Evolutionary conservation across 768 basidiomycete genomes (phyloP).

Genomic region (Serendipita sp.): DNA sequence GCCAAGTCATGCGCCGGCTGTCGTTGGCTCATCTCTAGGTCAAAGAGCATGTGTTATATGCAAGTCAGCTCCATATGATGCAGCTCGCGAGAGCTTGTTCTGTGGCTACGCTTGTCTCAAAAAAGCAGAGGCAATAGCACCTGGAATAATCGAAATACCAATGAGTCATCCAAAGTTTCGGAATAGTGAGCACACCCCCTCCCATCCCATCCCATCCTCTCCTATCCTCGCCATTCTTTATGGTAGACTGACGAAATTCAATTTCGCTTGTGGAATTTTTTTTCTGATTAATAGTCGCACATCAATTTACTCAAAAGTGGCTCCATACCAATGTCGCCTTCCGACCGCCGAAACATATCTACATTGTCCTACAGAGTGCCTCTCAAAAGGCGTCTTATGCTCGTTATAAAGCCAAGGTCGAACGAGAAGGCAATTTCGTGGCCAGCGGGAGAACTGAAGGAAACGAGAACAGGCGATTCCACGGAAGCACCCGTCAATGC

Average conservation of each 20-base stretch:
- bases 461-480: not conserved
- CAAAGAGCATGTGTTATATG: not conserved
- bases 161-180: not conserved
- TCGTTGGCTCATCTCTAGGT: not conserved
- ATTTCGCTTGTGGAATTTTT: too few species aligned
- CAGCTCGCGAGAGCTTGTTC: not conserved
- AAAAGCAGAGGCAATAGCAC: not conserved
- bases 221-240: not conserved
- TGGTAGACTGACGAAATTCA: not conserved
- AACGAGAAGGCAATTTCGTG: not conserved
- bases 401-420: not conserved
- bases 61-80: not conserved
- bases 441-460: not conserved
- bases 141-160: conserved; percentile 1
- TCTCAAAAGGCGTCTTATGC: not conserved
- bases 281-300: not conserved
- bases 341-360: not conserved
- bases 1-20: not conserved
- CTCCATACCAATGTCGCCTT: not conserved
- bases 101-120: not conserved
- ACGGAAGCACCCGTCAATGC: not conserved
- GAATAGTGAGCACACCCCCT: not conserved
- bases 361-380: not conserved
- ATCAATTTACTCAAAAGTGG: not conserved
- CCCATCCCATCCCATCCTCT: not conserved